Percentiles rank a stretch among this genome's conserved stretches.
These are phyloP conservation scores for Amylocystis lapponica DNA, from an alignment of 768 basidiomycete species.

Conservation along the genomic window DNA sequence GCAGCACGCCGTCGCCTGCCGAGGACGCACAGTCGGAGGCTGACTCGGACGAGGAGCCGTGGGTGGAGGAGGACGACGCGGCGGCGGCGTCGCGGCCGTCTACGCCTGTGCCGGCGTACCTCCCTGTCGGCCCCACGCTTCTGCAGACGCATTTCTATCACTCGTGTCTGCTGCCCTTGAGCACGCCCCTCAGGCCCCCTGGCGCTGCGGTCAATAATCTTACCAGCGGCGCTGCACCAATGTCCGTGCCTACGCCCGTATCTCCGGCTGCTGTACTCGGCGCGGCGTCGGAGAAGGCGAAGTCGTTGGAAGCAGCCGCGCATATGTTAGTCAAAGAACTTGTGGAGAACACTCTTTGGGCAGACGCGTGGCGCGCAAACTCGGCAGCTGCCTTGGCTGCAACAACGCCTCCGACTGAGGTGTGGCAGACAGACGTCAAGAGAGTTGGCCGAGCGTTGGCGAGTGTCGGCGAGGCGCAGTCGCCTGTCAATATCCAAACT, in stretches of 20 bases:
- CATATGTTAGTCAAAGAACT: slow-evolving; percentile 58
- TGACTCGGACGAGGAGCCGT: slow-evolving; percentile 33
- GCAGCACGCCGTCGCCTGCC: slow-evolving; percentile 23
- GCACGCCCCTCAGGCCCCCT: slow-evolving; percentile 54
- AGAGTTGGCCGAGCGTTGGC: slow-evolving; percentile 38
- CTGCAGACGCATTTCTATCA: slow-evolving; percentile 68
- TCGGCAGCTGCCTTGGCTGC: slow-evolving; percentile 16
- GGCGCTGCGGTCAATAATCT: slow-evolving; percentile 32
- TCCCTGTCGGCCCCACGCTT: slow-evolving; percentile 65
- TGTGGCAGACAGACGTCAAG: slow-evolving; percentile 58
- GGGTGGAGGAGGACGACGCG: slow-evolving; percentile 25
- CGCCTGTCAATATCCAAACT: slow-evolving; percentile 36
- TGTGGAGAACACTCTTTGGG: slow-evolving; percentile 70
- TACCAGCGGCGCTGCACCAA: slow-evolving; percentile 32
- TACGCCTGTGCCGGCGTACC: slow-evolving; percentile 66
- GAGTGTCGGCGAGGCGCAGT: slow-evolving; percentile 31
- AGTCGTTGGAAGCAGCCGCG: slow-evolving; percentile 63
- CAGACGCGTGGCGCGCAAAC: slow-evolving; percentile 54
- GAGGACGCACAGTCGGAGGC: slow-evolving; percentile 32
- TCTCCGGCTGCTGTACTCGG: slow-evolving; percentile 73
- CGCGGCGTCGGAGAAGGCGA: slow-evolving; percentile 56
- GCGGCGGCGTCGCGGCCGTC: slow-evolving; percentile 45
- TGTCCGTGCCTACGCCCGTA: slow-evolving; percentile 77
- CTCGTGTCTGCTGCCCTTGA: slow-evolving; percentile 51
- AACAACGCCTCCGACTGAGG: slow-evolving; percentile 23